phyloP scores from a whole-genome alignment of 2,329 filamentous ascomycete genomes.

The Hypoxylon sp. region DNA sequence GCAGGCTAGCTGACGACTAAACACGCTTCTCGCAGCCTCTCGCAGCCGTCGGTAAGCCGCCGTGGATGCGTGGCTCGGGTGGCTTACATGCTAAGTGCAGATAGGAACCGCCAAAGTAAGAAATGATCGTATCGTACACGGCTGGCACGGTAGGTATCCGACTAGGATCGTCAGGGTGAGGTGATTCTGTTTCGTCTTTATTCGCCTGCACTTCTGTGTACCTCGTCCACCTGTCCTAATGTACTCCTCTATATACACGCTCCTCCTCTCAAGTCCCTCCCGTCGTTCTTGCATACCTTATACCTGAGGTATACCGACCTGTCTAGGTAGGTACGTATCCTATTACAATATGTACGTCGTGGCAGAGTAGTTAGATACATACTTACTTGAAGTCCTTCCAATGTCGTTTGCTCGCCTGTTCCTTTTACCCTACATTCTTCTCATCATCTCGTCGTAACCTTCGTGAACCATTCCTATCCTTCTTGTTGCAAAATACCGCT shows the following conservation, averaged over 20 bases:
- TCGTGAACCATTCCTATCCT: neutral
- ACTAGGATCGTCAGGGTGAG: conserved; percentile 22
- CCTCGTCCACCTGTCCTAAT: conserved; percentile 11
- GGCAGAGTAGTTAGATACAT: neutral
- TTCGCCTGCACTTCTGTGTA: conserved; percentile 12
- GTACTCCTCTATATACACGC: neutral
- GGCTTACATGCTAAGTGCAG: neutral
- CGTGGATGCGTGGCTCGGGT: neutral
- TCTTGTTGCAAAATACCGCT: neutral
- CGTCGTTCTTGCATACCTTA: neutral
- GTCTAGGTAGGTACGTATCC: no score
- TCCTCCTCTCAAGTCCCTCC: no score
- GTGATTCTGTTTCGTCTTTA: conserved; percentile 21
- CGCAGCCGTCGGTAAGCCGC: neutral
- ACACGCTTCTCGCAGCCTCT: neutral
- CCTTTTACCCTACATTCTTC: neutral
- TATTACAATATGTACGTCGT: neutral
- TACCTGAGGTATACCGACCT: no score
- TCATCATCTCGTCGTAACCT: neutral
- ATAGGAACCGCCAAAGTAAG: conserved; percentile 10
- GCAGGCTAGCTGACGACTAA: no score
- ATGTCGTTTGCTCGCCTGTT: neutral
- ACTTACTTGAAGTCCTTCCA: neutral
- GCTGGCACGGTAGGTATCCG: neutral
- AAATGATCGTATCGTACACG: conserved; percentile 10